phyloP scores from a whole-genome alignment of 176 grass and related monocot genomes.

The Musa itinerans region DNA sequence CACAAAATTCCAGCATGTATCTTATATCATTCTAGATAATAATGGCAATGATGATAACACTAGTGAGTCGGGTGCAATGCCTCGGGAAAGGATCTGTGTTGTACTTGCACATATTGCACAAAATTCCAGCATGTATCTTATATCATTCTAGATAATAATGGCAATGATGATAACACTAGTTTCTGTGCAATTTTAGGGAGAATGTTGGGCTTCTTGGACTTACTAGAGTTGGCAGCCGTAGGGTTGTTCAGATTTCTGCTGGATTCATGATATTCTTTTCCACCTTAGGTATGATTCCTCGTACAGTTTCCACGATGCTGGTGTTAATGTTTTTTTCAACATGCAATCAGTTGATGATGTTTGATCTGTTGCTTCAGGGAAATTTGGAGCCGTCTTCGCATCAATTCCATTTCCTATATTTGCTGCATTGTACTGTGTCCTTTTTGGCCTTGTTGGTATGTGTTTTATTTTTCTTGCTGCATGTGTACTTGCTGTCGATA shows the following conservation, averaged over 20 bases:
- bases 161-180: background rate
- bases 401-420: conserved; percentile 51
- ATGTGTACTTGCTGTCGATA: background rate
- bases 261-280: conserved; percentile 54
- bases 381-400: conserved; percentile 50
- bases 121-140: background rate
- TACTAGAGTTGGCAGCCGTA: conserved; percentile 46
- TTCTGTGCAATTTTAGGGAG: conserved; percentile 39
- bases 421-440: conserved; percentile 46
- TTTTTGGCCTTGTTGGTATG: conserved; percentile 44
- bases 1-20: background rate
- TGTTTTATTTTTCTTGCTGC: background rate
- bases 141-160: background rate
- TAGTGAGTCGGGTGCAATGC: background rate
- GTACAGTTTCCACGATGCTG: too few species aligned
- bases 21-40: background rate
- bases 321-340: background rate
- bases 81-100: background rate
- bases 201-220: conserved; percentile 54
- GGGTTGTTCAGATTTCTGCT: conserved; percentile 50
- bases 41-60: conserved; percentile 2
- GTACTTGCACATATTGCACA: background rate
- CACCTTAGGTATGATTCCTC: conserved; percentile 27
- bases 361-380: conserved; percentile 27
- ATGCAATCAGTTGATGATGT: background rate